These are phyloP conservation scores for Didymellaceae sp. DNA, from an alignment of 2,329 filamentous ascomycete genomes.

Conservation along the genomic window DNA sequence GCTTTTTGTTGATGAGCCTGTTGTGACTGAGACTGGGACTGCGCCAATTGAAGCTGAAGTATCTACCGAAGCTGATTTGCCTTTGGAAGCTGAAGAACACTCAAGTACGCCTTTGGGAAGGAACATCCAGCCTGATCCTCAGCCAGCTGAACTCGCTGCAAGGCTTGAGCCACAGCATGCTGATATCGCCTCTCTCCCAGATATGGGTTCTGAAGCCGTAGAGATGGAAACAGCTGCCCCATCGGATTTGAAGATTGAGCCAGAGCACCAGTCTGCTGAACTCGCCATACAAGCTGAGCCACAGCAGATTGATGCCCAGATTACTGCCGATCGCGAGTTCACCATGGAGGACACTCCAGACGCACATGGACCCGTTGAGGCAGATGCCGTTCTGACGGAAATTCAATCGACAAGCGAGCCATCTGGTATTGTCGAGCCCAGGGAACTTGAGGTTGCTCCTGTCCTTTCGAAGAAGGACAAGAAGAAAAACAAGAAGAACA, in stretches of 20 bases:
- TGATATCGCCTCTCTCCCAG: neutral
- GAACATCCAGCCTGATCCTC: neutral
- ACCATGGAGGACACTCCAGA: neutral
- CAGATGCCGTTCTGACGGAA: neutral
- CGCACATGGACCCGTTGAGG: neutral
- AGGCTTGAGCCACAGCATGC: conserved; percentile 9
- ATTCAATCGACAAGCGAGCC: too few species aligned
- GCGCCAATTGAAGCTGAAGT: neutral
- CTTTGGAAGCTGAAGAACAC: too few species aligned
- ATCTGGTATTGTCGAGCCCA: neutral
- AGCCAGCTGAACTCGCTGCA: conserved; percentile 5
- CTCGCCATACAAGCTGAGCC: conserved; percentile 3
- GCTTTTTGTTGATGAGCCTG: neutral
- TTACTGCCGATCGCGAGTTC: neutral
- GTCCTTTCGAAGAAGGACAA: conserved; percentile 18
- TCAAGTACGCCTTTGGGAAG: too few species aligned
- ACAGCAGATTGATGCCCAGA: conserved; percentile 5
- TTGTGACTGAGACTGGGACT: neutral
- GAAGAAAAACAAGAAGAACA: conserved; percentile 30
- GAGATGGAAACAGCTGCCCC: neutral
- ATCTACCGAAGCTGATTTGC: too few species aligned
- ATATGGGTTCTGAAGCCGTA: neutral
- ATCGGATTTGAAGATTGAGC: neutral
- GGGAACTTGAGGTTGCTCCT: neutral
- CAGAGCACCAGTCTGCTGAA: neutral